These are phyloP conservation scores for Cryptosporidium ryanae DNA, from an alignment of 169 alveolate species.

Conservation along the genomic window DNA sequence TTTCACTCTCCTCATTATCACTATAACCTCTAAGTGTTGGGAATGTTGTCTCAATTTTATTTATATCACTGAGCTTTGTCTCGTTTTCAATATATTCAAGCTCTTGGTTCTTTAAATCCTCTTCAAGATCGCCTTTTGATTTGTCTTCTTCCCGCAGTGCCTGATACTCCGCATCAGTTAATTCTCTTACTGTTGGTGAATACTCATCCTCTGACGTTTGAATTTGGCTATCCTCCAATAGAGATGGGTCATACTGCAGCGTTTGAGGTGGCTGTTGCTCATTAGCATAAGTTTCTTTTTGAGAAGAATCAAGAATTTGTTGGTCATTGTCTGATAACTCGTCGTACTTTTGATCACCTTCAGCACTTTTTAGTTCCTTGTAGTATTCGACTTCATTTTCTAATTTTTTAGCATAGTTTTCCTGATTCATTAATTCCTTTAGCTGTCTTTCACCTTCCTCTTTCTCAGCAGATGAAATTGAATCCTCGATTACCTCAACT, in stretches of 20 bases:
- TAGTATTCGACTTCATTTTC: neutral
- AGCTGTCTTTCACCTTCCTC: slow-evolving; percentile 20
- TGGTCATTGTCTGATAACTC: slow-evolving; percentile 19
- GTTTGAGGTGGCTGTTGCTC: neutral
- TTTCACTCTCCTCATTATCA: slow-evolving; percentile 1
- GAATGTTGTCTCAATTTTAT: neutral
- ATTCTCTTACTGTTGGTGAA: neutral
- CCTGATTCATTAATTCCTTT: slow-evolving; percentile 47
- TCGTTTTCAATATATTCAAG: slow-evolving; percentile 13
- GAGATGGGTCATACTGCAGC: too few relatives aligned
- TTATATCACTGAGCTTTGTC: neutral
- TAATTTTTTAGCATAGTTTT: slow-evolving; percentile 18
- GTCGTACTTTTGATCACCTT: slow-evolving; percentile 10
- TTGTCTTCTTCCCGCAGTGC: slow-evolving; percentile 13
- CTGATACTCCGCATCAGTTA: slow-evolving; percentile 13
- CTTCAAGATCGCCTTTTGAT: neutral
- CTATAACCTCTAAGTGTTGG: slow-evolving; percentile 32
- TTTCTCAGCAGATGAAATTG: slow-evolving; percentile 47
- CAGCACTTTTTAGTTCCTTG: slow-evolving; percentile 12
- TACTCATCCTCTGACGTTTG: neutral
- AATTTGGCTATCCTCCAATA: neutral
- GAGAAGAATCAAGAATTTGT: neutral
- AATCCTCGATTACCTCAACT: slow-evolving; percentile 61
- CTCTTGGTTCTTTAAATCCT: neutral
- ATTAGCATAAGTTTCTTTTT: neutral